These are phyloP conservation scores for Colletotrichum limetticola DNA, from an alignment of 2,329 filamentous ascomycete genomes.

Conservation along the genomic window DNA sequence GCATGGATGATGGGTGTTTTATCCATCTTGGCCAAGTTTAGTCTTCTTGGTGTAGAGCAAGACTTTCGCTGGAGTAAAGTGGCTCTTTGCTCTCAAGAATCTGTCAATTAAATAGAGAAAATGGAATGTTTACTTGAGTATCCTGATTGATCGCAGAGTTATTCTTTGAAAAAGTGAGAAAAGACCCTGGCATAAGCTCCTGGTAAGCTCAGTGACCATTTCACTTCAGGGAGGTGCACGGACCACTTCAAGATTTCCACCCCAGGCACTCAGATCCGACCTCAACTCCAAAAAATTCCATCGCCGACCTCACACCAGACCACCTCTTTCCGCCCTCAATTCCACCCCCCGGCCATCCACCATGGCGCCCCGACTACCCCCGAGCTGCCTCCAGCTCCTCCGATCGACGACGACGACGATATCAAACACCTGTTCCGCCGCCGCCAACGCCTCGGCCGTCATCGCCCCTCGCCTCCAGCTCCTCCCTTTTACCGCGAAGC, in stretches of 20 bases:
- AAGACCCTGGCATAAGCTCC: neutral
- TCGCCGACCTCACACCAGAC: constrained; percentile 2
- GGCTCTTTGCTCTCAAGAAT: neutral
- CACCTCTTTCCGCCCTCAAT: constrained; percentile 1
- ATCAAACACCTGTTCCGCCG: constrained; percentile 15
- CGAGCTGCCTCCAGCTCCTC: constrained; percentile 35
- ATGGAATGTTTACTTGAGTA: neutral
- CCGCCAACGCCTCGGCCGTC: neutral
- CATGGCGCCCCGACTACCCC: constrained; percentile 36
- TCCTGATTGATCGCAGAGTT: neutral
- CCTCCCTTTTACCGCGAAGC: constrained; percentile 57
- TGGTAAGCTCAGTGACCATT: neutral
- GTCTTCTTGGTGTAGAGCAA: neutral
- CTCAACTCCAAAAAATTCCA: constrained; percentile 35
- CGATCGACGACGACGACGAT: constrained; percentile 18
- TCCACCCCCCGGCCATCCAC: neutral
- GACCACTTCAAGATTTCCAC: constrained; percentile 27
- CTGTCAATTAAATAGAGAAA: neutral
- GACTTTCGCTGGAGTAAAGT: neutral
- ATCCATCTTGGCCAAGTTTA: neutral
- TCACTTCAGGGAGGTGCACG: constrained; percentile 14
- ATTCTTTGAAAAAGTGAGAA: neutral
- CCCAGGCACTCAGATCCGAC: constrained; percentile 26
- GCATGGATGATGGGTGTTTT: constrained; percentile 58
- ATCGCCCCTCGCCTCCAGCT: constrained; percentile 48